Evolutionary conservation across 2,329 filamentous ascomycete species (phyloP), one percentile per base, ranked within the genome.

Genomic region (Penicillium sp.): DNA sequence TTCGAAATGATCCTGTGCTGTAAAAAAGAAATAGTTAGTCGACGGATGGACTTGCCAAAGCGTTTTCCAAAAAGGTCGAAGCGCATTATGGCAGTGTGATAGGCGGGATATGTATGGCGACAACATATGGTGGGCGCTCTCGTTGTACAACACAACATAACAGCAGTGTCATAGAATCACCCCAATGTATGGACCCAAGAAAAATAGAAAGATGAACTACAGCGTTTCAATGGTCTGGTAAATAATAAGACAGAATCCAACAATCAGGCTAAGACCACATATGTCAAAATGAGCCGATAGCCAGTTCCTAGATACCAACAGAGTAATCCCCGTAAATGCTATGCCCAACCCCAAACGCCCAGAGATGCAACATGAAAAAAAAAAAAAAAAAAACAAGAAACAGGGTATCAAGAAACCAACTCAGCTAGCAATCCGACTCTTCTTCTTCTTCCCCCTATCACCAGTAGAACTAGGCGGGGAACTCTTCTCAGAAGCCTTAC

Each of bases 381-480:
- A 33, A n/a, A n/a, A n/a, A n/a, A n/a, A n/a, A n/a, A 21, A 44
- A 53, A 47, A 44, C 51, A 47, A 23, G 21, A 23, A 23, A 46
- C 16, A 36, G 65, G 66, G 65, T 70, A 69, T 69, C 64, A 61
- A 64, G 44, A 52, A 59, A 41, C 39, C 39, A 60, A 55, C 47
- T 70, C 55, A 72, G 61, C 58, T 63, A n/a, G 60, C 64, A 57
- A 67, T 59, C 56, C 70, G 72, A 41, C 60, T 70, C 64, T 73
- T 78, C 63, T 70, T 72, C 62, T 62, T 73, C 59, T 71, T 71
- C 31, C 65, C 59, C 55, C 70, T 76, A 55, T 70, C 71, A 47
- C 74, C 73, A 9, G 72, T 65, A 15, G 72, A 66, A n/a, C 65
- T 72, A n/a, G 64, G 66, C 13, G 71, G 70, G 19, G 68, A 67